phyloP scores from a whole-genome alignment of 768 basidiomycete species.

The Boletus reticuloceps region DNA sequence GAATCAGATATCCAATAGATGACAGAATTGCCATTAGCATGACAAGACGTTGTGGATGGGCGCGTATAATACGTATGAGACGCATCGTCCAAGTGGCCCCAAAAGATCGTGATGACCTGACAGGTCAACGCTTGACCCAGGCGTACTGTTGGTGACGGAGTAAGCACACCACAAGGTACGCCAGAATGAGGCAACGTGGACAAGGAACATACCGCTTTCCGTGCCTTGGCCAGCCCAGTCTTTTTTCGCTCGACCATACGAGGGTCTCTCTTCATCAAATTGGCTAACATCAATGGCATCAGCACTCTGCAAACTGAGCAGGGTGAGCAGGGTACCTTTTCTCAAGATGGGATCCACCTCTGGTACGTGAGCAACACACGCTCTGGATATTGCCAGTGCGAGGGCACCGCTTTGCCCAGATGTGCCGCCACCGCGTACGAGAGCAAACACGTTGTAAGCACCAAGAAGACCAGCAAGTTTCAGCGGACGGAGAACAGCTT shows the following conservation, averaged over 20 bases:
- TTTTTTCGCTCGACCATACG: conserved; percentile 99
- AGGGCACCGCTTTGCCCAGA: conserved; percentile 87
- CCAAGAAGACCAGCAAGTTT: conserved; percentile 81
- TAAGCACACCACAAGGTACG: conserved; percentile 1
- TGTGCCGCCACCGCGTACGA: conserved; percentile 85
- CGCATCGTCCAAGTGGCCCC: background rate
- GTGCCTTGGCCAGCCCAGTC: conserved; percentile 87
- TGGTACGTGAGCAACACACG: conserved; percentile 68
- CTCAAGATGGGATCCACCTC: conserved; percentile 62
- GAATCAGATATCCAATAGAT: too few relatives aligned
- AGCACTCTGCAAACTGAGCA: background rate
- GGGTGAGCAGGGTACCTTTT: conserved; percentile 49
- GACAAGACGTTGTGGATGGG: too few relatives aligned
- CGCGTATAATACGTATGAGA: background rate
- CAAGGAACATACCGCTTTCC: conserved; percentile 71
- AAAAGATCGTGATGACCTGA: background rate
- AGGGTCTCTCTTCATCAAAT: conserved; percentile 86
- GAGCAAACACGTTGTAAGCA: conserved; percentile 74
- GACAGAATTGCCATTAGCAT: too few relatives aligned
- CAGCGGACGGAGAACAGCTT: conserved; percentile 78
- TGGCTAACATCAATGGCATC: conserved; percentile 47
- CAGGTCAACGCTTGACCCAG: conserved; percentile 81
- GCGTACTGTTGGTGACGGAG: conserved; percentile 53
- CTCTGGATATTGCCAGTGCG: conserved; percentile 73
- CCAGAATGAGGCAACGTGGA: background rate